Conservation (phyloP, 495 filamentous ascomycete genomes). For the Penicillium robsamsonii region DNA sequence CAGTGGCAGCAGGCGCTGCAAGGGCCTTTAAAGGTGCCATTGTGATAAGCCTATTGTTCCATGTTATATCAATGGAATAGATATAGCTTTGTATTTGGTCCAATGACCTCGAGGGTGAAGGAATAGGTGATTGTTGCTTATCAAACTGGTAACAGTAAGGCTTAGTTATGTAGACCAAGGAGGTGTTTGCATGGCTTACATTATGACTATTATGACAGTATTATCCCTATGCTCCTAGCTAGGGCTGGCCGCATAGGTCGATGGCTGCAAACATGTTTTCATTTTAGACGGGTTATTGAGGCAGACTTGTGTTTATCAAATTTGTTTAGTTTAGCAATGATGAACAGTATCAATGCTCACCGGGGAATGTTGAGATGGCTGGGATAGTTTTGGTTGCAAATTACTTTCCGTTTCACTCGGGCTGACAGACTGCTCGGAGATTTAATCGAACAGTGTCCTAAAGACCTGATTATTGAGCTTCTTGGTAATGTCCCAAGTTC, state of each 20-base stretch:
- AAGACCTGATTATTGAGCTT: not conserved
- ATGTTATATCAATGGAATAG: not conserved
- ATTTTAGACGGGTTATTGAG: conserved; percentile 10
- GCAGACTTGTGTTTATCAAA: not conserved
- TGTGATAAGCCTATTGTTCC: not conserved
- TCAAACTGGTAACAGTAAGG: not conserved
- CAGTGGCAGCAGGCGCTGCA: conserved; percentile 11
- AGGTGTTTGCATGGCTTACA: not conserved
- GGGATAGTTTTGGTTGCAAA: conserved; percentile 1
- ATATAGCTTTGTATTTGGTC: not conserved
- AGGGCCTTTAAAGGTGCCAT: conserved; percentile 18
- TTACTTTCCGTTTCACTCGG: conserved; percentile 9
- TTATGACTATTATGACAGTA: not conserved
- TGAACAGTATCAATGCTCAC: not conserved
- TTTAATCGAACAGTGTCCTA: not conserved
- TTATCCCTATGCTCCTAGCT: not conserved
- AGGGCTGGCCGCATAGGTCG: not conserved
- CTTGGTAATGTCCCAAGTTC: not conserved
- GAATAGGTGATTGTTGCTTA: not conserved
- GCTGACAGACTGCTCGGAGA: not conserved
- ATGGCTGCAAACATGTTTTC: conserved; percentile 16
- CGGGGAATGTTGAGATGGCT: conserved; percentile 10
- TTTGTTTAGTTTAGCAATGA: conserved; percentile 7
- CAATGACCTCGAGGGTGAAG: not conserved
- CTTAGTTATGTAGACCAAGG: not conserved